Conservation (phyloP, 2,329 filamentous ascomycete genomes). For the Xylaria digitata region DNA sequence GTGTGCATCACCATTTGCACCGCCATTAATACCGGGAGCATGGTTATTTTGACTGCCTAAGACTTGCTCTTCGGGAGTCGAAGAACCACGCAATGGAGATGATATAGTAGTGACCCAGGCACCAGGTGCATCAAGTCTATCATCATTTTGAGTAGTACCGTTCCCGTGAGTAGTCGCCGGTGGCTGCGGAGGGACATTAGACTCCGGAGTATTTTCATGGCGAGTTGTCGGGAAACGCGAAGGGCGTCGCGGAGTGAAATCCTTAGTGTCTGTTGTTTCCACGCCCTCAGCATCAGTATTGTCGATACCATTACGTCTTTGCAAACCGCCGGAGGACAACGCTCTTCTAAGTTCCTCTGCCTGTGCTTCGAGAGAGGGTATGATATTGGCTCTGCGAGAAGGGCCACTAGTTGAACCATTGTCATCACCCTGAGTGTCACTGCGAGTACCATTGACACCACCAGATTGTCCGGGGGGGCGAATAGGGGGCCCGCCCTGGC, state of each 20-base stretch:
- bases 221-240: not conserved
- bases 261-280: conserved; percentile 27
- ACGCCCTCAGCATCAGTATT: not conserved
- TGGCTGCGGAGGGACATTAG: conserved; percentile 1
- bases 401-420: not conserved
- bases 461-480: not conserved
- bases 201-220: conserved; percentile 23
- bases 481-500: not conserved
- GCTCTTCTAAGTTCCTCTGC: not conserved
- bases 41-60: not conserved
- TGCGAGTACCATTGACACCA: not conserved
- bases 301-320: not conserved
- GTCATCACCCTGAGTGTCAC: not conserved
- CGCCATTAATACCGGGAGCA: not conserved
- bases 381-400: not conserved
- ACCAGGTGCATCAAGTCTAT: not conserved
- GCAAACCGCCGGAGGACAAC: not conserved
- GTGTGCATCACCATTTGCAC: too few relatives aligned
- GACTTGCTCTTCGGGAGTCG: not conserved
- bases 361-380: not conserved
- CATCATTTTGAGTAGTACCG: not conserved
- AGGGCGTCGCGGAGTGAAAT: conserved; percentile 1
- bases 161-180: conserved; percentile 1
- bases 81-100: not conserved
- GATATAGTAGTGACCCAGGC: not conserved